Conservation (phyloP, 139 green algal species). For the Chlamydomonas sp. region DNA sequence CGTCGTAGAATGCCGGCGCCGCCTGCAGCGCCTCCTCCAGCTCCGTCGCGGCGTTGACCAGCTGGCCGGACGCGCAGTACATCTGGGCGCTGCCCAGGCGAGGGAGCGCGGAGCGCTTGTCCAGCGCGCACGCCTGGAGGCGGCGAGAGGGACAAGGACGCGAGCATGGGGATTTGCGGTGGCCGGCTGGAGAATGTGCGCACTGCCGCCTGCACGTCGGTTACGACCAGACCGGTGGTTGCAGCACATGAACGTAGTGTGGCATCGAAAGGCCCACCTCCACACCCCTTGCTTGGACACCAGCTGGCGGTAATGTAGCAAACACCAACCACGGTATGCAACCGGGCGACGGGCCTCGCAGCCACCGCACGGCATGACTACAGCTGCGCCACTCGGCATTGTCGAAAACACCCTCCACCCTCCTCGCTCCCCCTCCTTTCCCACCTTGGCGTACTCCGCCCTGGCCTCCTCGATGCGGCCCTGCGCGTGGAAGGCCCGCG, state of each 20-base stretch:
- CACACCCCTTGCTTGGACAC: too few relatives aligned
- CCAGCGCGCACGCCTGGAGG: slow-evolving; percentile 67
- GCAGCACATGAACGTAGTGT: too few relatives aligned
- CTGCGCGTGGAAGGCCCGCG: slow-evolving; percentile 63
- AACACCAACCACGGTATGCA: too few relatives aligned
- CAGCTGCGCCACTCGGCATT: too few relatives aligned
- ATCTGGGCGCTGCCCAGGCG: slow-evolving; percentile 79
- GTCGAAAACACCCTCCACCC: neutral
- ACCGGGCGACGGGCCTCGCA: too few relatives aligned
- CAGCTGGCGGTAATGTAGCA: too few relatives aligned
- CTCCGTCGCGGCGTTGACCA: slow-evolving; percentile 73
- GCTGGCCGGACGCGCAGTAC: slow-evolving; percentile 51
- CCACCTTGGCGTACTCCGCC: slow-evolving; percentile 43
- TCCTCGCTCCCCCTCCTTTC: neutral
- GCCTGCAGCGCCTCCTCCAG: slow-evolving; percentile 75
- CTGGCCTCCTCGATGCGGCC: slow-evolving; percentile 43
- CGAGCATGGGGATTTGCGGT: neutral
- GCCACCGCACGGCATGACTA: too few relatives aligned
- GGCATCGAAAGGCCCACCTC: too few relatives aligned
- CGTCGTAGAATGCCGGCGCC: slow-evolving; percentile 73
- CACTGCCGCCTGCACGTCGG: too few relatives aligned
- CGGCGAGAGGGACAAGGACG: neutral
- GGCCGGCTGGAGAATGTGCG: neutral
- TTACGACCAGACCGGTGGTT: too few relatives aligned
- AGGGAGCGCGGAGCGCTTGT: slow-evolving; percentile 62